phyloP scores from a whole-genome alignment of 176 grass and related monocot genomes.

The Lolium rigidum region DNA sequence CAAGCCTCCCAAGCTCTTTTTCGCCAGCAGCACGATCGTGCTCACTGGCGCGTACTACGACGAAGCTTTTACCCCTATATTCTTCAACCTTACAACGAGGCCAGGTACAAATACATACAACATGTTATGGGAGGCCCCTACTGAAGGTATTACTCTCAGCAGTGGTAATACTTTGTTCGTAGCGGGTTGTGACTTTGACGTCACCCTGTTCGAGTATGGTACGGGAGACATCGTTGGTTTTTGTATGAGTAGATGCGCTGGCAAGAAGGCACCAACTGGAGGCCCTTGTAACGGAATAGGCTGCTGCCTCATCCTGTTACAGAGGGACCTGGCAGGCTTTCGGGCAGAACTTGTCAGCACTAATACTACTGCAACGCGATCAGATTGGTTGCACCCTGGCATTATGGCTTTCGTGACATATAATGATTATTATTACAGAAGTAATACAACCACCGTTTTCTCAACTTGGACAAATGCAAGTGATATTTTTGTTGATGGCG shows the following conservation, averaged over 20 bases:
- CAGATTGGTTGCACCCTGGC: background rate
- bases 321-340: background rate
- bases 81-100: background rate
- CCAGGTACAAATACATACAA: background rate
- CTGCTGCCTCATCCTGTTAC: background rate
- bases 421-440: rapidly evolving
- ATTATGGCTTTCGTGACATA: background rate
- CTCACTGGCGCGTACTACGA: background rate
- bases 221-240: background rate
- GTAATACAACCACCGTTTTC: too few relatives aligned
- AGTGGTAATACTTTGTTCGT: rapidly evolving
- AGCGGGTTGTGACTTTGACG: background rate
- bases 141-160: background rate
- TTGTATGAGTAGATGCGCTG: background rate
- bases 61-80: background rate
- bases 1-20: slow-evolving; percentile 9
- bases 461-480: background rate
- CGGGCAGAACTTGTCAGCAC: background rate
- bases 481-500: background rate
- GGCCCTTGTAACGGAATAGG: background rate
- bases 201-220: background rate
- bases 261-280: background rate
- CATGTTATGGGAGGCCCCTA: background rate
- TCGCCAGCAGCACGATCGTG: background rate
- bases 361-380: background rate